Conservation (phyloP, 2,329 filamentous ascomycete species). For the Cladosporium oxysporum region DNA sequence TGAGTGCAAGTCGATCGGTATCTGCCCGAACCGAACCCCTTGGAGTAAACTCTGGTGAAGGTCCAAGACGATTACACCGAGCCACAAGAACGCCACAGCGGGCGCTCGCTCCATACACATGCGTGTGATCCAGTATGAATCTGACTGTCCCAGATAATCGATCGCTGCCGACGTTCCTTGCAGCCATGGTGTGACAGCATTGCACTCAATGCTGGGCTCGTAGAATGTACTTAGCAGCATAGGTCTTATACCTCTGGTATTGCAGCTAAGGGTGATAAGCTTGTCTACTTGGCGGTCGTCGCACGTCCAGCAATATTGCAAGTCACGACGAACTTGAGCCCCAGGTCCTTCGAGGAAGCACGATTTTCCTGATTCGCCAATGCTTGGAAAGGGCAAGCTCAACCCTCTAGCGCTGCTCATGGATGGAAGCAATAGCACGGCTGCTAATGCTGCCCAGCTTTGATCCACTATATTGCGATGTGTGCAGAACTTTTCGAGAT, state of each 20-base stretch:
- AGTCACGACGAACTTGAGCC: neutral
- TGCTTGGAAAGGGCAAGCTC: conserved; percentile 2
- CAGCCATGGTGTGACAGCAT: conserved; percentile 2
- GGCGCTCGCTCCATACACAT: neutral
- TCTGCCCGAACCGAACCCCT: neutral
- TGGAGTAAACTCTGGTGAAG: neutral
- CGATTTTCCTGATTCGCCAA: neutral
- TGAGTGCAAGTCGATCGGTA: neutral
- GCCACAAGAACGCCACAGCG: neutral
- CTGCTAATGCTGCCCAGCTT: neutral
- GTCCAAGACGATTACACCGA: neutral
- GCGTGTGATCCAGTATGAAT: neutral
- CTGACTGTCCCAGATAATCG: neutral
- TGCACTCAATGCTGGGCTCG: neutral
- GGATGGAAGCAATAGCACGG: neutral
- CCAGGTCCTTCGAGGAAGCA: neutral
- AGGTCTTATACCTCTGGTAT: neutral
- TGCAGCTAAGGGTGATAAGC: neutral
- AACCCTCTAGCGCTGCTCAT: neutral
- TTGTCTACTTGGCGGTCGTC: neutral
- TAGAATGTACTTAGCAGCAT: conserved; percentile 4
- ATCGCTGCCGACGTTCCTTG: neutral
- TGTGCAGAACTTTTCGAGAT: neutral
- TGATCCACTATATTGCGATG: neutral
- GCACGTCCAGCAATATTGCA: neutral